Percentiles rank a stretch among this genome's conserved stretches.
phyloP scores from a whole-genome alignment of 1,284 basidiomycete species.

The Heliocybe sulcata region DNA sequence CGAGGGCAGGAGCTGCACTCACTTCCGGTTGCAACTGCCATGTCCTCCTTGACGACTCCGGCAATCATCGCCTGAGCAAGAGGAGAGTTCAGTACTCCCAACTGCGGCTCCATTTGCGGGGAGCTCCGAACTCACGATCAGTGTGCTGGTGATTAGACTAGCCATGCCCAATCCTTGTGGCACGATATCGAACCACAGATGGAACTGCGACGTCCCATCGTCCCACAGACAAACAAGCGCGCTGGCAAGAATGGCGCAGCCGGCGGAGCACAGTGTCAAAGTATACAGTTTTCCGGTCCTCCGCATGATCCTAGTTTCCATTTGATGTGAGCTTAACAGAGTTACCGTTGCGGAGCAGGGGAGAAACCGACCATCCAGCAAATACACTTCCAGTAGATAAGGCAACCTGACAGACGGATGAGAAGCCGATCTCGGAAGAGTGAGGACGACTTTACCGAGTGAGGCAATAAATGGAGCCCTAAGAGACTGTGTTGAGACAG shows the following conservation, averaged over 20 bases:
- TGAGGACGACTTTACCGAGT: conserved; percentile 52
- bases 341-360: neutral
- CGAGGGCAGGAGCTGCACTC: conserved; percentile 25
- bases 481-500: conserved; percentile 9
- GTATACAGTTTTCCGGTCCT: conserved; percentile 75
- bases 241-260: conserved; percentile 47
- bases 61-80: conserved; percentile 71
- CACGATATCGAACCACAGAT: conserved; percentile 72
- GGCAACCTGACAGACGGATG: conserved; percentile 41
- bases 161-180: conserved; percentile 82
- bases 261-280: conserved; percentile 56
- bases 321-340: neutral
- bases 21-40: conserved; percentile 86
- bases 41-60: conserved; percentile 71
- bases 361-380: conserved; percentile 72
- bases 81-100: neutral
- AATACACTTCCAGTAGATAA: conserved; percentile 77
- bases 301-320: conserved; percentile 62
- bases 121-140: conserved; percentile 51
- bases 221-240: conserved; percentile 56
- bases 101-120: conserved; percentile 4
- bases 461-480: conserved; percentile 81
- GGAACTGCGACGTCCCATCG: conserved; percentile 49
- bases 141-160: conserved; percentile 74
- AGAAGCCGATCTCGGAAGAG: conserved; percentile 10